A percentile compares a stretch with the other conserved stretches of the same genome.
Conservation (phyloP, 1,284 basidiomycete genomes). For the Phellinidium pouzarii region DNA sequence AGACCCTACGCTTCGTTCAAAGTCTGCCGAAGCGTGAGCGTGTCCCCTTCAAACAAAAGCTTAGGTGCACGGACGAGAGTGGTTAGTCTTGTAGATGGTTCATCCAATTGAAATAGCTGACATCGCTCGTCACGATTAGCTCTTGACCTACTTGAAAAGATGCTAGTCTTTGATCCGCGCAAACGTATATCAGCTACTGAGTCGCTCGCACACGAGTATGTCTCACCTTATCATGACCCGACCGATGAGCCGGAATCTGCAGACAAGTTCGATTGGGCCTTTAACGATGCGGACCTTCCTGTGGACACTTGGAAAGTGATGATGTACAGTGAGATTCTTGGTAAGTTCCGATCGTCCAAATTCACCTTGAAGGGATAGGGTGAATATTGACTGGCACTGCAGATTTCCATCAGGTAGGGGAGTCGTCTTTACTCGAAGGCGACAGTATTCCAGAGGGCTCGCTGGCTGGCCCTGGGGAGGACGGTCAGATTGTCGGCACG, state of each 20-base stretch:
- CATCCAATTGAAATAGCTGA: not conserved
- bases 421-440: conserved; percentile 34
- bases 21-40: conserved; percentile 94
- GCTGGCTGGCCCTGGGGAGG: conserved; percentile 52
- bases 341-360: conserved; percentile 46
- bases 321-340: conserved; percentile 96
- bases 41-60: conserved; percentile 91
- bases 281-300: conserved; percentile 99
- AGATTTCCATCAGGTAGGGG: conserved; percentile 76
- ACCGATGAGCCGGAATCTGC: conserved; percentile 94
- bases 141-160: conserved; percentile 94
- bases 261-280: conserved; percentile 98
- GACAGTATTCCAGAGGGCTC: conserved; percentile 51
- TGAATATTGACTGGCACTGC: conserved; percentile 1
- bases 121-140: conserved; percentile 42
- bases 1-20: conserved; percentile 99
- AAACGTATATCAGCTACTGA: conserved; percentile 94
- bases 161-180: conserved; percentile 98
- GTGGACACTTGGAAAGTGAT: conserved; percentile 99
- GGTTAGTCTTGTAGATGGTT: conserved; percentile 38
- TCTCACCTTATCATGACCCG: conserved; percentile 97
- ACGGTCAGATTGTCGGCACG: conserved; percentile 17
- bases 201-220: conserved; percentile 90
- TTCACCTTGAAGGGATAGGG: not conserved
- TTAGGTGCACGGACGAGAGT: conserved; percentile 83